Base-by-base conservation (phyloP, 2,329 filamentous ascomycete genomes). In the Mariannaea elegans region DNA sequence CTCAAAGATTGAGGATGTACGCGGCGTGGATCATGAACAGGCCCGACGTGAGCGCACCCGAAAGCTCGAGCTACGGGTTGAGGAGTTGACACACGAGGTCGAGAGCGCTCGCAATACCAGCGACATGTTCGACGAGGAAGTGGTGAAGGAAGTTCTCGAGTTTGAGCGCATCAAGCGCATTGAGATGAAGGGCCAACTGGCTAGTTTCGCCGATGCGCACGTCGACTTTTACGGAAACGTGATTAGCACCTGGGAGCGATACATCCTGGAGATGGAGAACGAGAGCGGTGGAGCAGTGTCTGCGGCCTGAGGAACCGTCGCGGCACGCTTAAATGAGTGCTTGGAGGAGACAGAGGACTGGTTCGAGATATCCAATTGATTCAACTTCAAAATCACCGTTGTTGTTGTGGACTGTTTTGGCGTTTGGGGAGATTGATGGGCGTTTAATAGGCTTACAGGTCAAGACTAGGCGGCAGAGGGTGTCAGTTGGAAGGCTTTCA, bases 91-190 rank as follows among this genome's bases (percentile, higher is more conserved):
- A 3, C 86, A 87, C 21, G 93, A 97, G 76, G 94, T 97, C 0
- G 94, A 98, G 76, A 86, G 87, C 42, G 92, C 95, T 6, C 93
- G 93, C 77, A 90, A 89, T 72, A 92, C 90, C 13, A 93, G 90
- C 49, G 93, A 98, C 77, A 90, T 93, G 73, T 99, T 99, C 71
- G 95, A 97, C 76, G 94, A 97, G 73, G 93, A 97, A 77, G 94
- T 97, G 2, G 90, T 98, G 41, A 90, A 92, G 71, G 95, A 99
- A 76, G 92, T 97, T 1, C 85, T 86, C 18, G 94, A 97, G 73
- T 99, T 99, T 78, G 95, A 99, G 79, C 87, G 94, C 56, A 98
- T 98, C 82, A 99, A 99, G 82, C 88, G 92, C 36, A 83, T 92
- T 39, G 94, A 99, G 81, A 96, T 99, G 77, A 92, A 92, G 75